Evolutionary conservation across 352 stramenopile species (phyloP), one percentile per base, ranked within the genome.

Genomic region (Globisporangium emineosum): DNA sequence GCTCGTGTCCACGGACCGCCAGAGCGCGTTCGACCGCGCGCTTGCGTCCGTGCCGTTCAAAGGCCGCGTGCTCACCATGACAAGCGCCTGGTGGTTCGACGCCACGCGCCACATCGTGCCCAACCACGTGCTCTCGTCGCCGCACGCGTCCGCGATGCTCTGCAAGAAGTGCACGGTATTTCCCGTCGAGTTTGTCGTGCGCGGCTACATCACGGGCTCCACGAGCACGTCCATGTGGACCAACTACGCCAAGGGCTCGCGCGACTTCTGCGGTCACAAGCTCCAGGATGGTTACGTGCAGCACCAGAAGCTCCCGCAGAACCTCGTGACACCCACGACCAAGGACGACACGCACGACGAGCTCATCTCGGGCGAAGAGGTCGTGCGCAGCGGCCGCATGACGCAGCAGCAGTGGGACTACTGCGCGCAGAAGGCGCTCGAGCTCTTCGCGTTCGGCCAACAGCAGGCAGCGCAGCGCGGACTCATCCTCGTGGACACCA

Each of bases 161-260:
- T 98, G 93, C 42, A 95, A 91, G 59, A 99, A 98, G 68, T 99
- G 96, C 77, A 93, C 79, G 29, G 88, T 94, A 12, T 99, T 99
- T 71, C 89, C 97, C 0, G 97, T 99, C 70, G 98, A 99, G 81
- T 99, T 99, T 73, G 98, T 99, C 56, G 97, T 99, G 51, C 89
- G 97, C 67, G 96, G 91, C 43, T 83, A 99, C 98, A 88, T 97
- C 58, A 99, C 96, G 12, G 97, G 97, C 58, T 98, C 94, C 4
- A 99, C 97, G 1, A 97, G 86, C 50, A 99, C 97, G 43, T 99
- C 96, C 30, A 98, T 99, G 79, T 99, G 97, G 97, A 99, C 97
- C 53, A 98, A 99, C 81, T 99, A 99, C 83, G 86, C 90, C 64
- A 95, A 97, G 61, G 97, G 97, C 30, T 68, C 94, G 47, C 87